These are phyloP conservation scores for Parachlorella kessleri DNA, from an alignment of 139 green algal genomes.

Conservation along the genomic window DNA sequence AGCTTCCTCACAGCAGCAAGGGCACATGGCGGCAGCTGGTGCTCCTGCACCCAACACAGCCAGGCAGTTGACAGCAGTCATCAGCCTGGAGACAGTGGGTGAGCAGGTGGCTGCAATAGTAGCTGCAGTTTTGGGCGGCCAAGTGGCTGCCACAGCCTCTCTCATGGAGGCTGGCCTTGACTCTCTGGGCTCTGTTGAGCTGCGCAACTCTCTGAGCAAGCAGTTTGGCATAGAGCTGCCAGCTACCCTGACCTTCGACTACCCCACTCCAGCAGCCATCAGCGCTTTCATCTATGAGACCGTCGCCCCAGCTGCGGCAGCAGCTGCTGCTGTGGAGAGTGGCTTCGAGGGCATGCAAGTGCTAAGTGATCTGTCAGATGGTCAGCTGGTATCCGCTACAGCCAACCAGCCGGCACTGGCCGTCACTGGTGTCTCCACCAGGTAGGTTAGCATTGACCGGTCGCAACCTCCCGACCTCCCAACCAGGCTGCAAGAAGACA, in stretches of 20 bases:
- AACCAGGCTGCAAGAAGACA: too few relatives aligned
- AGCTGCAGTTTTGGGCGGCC: conserved; percentile 23
- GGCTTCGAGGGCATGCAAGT: background rate
- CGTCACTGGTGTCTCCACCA: conserved; percentile 43
- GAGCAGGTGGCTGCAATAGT: conserved; percentile 32
- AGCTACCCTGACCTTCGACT: conserved; percentile 74
- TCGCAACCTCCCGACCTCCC: too few relatives aligned
- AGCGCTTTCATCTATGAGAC: conserved; percentile 39
- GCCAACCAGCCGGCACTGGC: background rate
- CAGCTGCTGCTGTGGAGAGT: background rate
- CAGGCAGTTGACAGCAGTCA: too few relatives aligned
- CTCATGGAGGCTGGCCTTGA: conserved; percentile 67
- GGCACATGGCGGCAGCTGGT: background rate
- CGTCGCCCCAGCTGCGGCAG: conserved; percentile 5
- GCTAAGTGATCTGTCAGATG: background rate
- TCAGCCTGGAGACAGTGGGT: conserved; percentile 22
- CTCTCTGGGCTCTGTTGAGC: conserved; percentile 81
- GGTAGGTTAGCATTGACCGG: too few relatives aligned
- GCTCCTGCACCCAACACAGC: too few relatives aligned
- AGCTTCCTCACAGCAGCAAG: background rate
- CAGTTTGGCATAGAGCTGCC: conserved; percentile 61
- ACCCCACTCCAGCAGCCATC: conserved; percentile 57
- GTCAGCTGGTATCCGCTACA: background rate
- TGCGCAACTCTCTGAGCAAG: conserved; percentile 75
- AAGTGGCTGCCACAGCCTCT: conserved; percentile 29